These are phyloP conservation scores for Periglandula ipomoeae DNA, from an alignment of 2,329 filamentous ascomycete genomes.

Conservation along the genomic window DNA sequence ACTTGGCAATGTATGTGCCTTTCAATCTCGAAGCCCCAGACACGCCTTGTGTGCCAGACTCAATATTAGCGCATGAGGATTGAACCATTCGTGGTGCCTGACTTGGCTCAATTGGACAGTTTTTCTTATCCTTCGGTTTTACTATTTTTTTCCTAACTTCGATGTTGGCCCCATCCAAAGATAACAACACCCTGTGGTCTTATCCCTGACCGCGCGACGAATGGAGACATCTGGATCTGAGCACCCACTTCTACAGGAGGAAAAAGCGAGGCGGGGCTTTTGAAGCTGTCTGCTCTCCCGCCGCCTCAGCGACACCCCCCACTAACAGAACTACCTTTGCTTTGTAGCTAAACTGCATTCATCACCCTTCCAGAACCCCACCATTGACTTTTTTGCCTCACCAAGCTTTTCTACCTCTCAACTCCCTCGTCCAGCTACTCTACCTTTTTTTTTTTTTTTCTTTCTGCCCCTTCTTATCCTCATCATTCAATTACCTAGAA, in stretches of 20 bases:
- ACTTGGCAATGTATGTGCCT: neutral
- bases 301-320: neutral
- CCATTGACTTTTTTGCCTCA: neutral
- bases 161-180: neutral
- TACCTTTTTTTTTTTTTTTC: neutral
- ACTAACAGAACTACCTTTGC: neutral
- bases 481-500: neutral
- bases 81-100: neutral
- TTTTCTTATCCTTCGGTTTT: neutral
- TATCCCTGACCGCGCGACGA: neutral
- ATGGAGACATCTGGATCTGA: neutral
- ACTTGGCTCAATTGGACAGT: neutral
- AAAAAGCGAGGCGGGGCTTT: conserved; percentile 2
- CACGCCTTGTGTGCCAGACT: neutral
- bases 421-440: neutral
- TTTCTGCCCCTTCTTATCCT: neutral
- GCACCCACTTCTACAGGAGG: neutral
- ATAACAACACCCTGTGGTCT: conserved; percentile 3
- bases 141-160: neutral
- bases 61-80: too few species aligned
- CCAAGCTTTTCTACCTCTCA: neutral
- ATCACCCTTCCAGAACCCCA: neutral
- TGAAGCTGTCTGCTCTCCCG: neutral
- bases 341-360: too few species aligned
- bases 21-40: neutral